phyloP scores from a whole-genome alignment of 2,329 filamentous ascomycete species.

The Hymenoscyphus scutula region DNA sequence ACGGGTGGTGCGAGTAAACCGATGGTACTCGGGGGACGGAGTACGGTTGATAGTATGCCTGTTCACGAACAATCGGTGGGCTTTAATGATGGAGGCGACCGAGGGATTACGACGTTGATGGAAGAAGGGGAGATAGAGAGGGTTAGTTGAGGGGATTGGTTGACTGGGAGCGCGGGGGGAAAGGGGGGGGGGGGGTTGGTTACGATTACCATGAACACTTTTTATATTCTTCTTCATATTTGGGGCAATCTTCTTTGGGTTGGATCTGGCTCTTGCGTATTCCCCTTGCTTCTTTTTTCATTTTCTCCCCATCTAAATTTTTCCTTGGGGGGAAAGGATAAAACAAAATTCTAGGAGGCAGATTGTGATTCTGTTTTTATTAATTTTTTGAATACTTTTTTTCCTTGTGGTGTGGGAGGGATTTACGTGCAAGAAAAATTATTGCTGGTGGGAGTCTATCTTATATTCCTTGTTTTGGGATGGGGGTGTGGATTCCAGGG shows the following conservation, averaged over 20 bases:
- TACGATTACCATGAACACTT: not conserved
- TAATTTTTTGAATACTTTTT: too few species aligned
- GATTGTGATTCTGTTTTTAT: too few species aligned
- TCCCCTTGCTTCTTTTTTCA: too few species aligned
- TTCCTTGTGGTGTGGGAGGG: too few species aligned
- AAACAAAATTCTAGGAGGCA: not conserved
- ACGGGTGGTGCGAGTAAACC: conserved; percentile 22
- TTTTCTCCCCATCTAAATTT: not conserved
- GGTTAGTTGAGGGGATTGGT: too few species aligned
- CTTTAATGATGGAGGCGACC: conserved; percentile 30
- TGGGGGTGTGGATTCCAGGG: too few species aligned
- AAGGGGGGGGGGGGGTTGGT: not conserved
- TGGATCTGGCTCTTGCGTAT: not conserved
- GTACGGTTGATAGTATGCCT: conserved; percentile 29
- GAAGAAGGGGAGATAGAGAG: conserved; percentile 22
- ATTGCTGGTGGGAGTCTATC: too few species aligned
- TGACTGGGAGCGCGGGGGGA: too few species aligned
- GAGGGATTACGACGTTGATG: conserved; percentile 32
- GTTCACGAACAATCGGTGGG: conserved; percentile 28
- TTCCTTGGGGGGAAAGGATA: not conserved
- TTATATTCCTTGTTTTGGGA: too few species aligned
- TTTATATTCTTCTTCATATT: too few species aligned
- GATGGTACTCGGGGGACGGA: conserved; percentile 24
- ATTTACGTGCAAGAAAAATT: too few species aligned
- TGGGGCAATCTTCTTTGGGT: not conserved